A percentile compares a stretch with the other conserved stretches of the same genome.
These are phyloP conservation scores for Salix dunnii DNA, from an alignment of 345 rosid species.

Conservation along the genomic window DNA sequence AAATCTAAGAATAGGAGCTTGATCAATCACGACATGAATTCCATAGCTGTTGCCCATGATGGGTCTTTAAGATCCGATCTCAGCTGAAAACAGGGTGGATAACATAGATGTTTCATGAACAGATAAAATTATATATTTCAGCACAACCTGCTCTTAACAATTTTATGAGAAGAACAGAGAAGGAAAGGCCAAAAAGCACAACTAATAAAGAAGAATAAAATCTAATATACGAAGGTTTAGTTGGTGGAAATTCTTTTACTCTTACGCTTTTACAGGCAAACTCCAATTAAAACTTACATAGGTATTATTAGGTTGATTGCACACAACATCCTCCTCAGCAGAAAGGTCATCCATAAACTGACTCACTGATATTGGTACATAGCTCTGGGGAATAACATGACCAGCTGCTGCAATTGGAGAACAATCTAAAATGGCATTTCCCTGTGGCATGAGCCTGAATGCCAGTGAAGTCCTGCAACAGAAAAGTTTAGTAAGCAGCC, in stretches of 20 bases:
- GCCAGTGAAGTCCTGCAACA: constrained; percentile 69
- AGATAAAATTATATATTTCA: not conserved
- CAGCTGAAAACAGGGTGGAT: not conserved
- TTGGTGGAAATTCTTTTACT: not conserved
- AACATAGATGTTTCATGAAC: not conserved
- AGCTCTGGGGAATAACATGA: constrained; percentile 86
- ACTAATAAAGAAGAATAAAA: not conserved
- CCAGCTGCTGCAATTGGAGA: constrained; percentile 95
- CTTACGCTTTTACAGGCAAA: not conserved
- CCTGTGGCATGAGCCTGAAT: constrained; percentile 94
- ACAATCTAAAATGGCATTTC: constrained; percentile 93
- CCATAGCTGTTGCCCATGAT: not conserved
- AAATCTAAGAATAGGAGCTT: not conserved
- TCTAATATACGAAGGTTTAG: not conserved
- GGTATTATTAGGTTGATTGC: constrained; percentile 55
- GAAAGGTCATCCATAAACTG: constrained; percentile 98
- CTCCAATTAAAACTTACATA: constrained; percentile 45
- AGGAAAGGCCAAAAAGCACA: not conserved
- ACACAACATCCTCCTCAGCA: constrained; percentile 75
- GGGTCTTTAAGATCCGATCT: not conserved
- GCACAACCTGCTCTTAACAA: not conserved
- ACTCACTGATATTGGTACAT: constrained; percentile 89
- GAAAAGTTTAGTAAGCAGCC: constrained; percentile 14
- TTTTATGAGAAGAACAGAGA: not conserved
- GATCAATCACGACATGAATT: constrained; percentile 4